Evolutionary conservation across 345 rosid species (phyloP), one percentile per base, ranked within the genome.

Genomic region (Brassica juncea): DNA sequence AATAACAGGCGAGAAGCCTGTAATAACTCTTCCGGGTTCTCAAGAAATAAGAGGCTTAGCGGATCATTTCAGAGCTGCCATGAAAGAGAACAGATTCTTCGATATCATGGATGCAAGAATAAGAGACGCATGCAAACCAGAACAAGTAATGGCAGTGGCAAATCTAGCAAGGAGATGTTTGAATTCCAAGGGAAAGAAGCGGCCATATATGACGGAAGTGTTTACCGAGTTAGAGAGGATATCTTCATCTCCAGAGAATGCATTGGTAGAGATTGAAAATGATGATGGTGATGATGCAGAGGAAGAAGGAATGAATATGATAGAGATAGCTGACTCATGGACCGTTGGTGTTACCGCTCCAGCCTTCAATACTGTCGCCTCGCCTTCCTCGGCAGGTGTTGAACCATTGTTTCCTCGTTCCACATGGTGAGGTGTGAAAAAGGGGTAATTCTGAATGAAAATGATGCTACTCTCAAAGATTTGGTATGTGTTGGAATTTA

Each of bases 201-300:
- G 88, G 32, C 88, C 90, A 2, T 72, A 84, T 16, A 87, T 84
- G 89, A 87, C 85, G 30, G 82, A 86, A 80, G 89, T 86, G 6
- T 73, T 82, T 3, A 78, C 84, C 19, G 89, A 87, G 66, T 82
- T 89, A 4, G 87, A 86, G 37, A 54, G 35, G 39, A 75, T 75
- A 2, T 1, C 6, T 44, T 61, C 76, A 9, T 61, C 68, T 61
- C 27, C 6, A 15, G 68, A 44, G 58, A 9, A 55, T 55, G 9
- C 60, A 16, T 19, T 55, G 60, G 59, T 11, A 30, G 1, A 42
- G 6, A 42, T 67, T 62, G 60, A 62, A 7, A 10, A 3, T 15
- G 60, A 28, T 0, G 14, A 28, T 6, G 60, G 55, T 72, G 76
- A 3, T 42, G 39, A 62, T 15, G 75, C 42, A 19, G 67, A 25